Base-by-base conservation (phyloP, 1,284 basidiomycete genomes). In the Rugosomyces carneus region DNA sequence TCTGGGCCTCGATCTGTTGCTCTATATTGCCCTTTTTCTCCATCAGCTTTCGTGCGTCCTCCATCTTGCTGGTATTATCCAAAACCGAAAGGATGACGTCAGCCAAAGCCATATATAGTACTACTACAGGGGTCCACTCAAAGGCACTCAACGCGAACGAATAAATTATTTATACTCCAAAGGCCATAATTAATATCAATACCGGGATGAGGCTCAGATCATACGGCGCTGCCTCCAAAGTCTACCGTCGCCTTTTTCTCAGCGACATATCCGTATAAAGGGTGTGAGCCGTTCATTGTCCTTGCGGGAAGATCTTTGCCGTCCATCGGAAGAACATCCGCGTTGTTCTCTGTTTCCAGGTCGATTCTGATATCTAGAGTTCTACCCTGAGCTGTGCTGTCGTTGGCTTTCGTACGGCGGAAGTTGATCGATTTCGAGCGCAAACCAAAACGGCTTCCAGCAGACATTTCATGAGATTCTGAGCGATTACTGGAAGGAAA, bases 1-100 rank as follows among this genome's bases (percentile, higher is more conserved):
- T 64, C 50, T 89, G 81, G 3, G 65, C 64, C 37, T 73, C 69
- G 47, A 91, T 71, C 51, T 84, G 76, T 18, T 70, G 68, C 58
- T 90, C 81, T 52, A 91, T 78, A 11, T 58, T 66, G 44, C 80
- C 76, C 53, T 85, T 87, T 45, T 67, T 71, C 0, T 67, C 61
- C 50, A 87, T 80, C n/a, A 89, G 68, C 7, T 67, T 58, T 41
- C 72, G 75, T 5, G 78, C 81, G 48, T 71, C 69, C 50, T 83
- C 75, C 53, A 71, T 65, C 21, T 23, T 27, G 69, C 65, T 49
- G 68, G 59, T 34, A n/a, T 34, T 3, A 6, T 31, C 5, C 10
- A 29, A 10, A 29, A 10, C 5, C 9, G 27, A 4, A 3, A 29
- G 10, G 27, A 29, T 29, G 27, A 29, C 27, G 27, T 29, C 27